Conservation (phyloP, 371 early-diverging fungal species). For the Mucor saturninus region DNA sequence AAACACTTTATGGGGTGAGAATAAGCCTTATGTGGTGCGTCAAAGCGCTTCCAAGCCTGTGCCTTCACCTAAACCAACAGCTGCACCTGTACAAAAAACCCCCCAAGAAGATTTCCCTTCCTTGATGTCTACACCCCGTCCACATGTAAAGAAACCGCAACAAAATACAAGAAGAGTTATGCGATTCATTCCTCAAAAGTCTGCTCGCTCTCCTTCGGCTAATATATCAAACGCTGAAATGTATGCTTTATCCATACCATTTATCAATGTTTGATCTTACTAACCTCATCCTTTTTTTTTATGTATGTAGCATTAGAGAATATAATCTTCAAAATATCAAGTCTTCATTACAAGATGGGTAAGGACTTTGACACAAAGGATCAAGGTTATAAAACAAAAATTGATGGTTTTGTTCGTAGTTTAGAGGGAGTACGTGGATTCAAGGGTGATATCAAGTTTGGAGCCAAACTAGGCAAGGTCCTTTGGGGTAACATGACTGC, state of each 20-base stretch:
- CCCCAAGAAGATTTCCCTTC: slow-evolving; percentile 36
- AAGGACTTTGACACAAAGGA: slow-evolving; percentile 3
- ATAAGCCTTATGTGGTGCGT: slow-evolving; percentile 25
- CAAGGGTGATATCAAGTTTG: slow-evolving; percentile 47
- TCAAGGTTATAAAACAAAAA: background rate
- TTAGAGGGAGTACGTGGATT: slow-evolving; percentile 39
- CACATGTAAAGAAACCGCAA: slow-evolving; percentile 19
- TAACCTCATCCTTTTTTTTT: background rate
- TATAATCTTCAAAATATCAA: slow-evolving; percentile 47
- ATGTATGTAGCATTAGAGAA: slow-evolving; percentile 31
- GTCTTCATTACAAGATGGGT: slow-evolving; percentile 37
- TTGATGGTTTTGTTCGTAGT: background rate
- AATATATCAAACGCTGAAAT: slow-evolving; percentile 4
- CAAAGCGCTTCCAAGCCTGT: slow-evolving; percentile 6
- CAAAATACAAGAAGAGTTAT: slow-evolving; percentile 20
- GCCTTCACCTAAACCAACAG: background rate
- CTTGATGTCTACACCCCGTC: slow-evolving; percentile 19
- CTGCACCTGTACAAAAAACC: background rate
- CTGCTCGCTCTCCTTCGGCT: slow-evolving; percentile 8
- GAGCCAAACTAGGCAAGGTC: slow-evolving; percentile 55
- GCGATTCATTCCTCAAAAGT: slow-evolving; percentile 33
- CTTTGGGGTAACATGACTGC: slow-evolving; percentile 42
- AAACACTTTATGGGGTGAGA: slow-evolving; percentile 44
- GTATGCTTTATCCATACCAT: slow-evolving; percentile 4
- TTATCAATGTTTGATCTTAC: background rate